Conservation (phyloP, 1,139 yeast species). For the Geotrichum bryndzae region DNA sequence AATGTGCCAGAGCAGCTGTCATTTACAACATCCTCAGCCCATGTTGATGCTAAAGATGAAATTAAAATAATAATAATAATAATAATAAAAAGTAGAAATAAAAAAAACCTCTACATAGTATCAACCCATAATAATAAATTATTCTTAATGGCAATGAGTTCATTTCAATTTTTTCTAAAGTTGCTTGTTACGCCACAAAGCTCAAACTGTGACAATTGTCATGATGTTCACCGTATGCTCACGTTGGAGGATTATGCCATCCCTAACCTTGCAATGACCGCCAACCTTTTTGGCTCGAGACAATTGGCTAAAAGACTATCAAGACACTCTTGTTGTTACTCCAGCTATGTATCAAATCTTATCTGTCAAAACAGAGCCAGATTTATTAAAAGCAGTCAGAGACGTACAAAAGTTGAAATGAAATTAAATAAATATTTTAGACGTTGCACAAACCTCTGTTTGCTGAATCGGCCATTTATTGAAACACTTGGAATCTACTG, state of each 20-base stretch:
- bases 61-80: no score
- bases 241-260: background rate
- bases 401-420: background rate
- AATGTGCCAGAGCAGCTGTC: no score
- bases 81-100: no score
- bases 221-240: background rate
- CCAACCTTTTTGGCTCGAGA: background rate
- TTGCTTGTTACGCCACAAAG: no score
- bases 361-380: background rate
- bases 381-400: background rate
- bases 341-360: background rate
- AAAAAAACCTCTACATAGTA: no score
- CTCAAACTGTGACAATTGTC: background rate
- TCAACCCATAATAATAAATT: no score
- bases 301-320: background rate
- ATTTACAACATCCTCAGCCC: no score
- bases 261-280: background rate
- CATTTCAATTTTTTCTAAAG: no score
- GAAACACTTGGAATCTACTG: background rate
- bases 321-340: background rate
- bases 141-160: no score
- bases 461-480: no score
- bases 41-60: no score
- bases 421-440: background rate
- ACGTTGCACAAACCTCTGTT: no score